Evolutionary conservation across 2,329 filamentous ascomycete species (phyloP).

Genomic region (Taxawa tesnikishii): DNA sequence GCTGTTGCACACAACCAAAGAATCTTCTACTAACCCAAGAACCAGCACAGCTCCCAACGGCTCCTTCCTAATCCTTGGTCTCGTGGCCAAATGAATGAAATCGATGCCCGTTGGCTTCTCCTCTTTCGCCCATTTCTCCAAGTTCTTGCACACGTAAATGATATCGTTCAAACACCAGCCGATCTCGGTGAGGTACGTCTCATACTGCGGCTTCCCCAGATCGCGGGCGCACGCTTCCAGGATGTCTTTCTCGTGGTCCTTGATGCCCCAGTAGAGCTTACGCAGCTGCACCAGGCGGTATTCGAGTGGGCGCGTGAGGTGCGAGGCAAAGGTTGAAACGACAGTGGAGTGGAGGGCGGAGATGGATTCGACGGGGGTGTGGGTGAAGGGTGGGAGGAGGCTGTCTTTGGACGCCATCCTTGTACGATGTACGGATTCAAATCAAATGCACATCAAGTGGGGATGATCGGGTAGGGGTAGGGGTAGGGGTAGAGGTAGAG

Average conservation of each 20-base stretch:
- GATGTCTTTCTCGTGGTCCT: constrained; percentile 63
- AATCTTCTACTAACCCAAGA: constrained; percentile 56
- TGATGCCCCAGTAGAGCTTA: constrained; percentile 86
- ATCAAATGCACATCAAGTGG: too few relatives aligned
- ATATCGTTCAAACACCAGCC: constrained; percentile 73
- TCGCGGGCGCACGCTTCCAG: constrained; percentile 66
- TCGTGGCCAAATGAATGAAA: constrained; percentile 55
- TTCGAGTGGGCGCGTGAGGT: constrained; percentile 70
- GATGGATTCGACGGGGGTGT: constrained; percentile 57
- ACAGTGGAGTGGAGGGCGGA: constrained; percentile 46
- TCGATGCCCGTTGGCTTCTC: constrained; percentile 61
- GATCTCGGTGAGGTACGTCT: constrained; percentile 63
- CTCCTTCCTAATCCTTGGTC: constrained; percentile 71
- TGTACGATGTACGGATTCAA: not conserved
- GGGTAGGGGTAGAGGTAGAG: too few relatives aligned
- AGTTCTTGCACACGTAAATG: constrained; percentile 61
- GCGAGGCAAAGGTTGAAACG: constrained; percentile 59
- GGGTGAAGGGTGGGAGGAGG: constrained; percentile 14
- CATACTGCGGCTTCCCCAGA: constrained; percentile 64
- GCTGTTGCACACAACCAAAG: too few relatives aligned
- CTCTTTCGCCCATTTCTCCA: constrained; percentile 74
- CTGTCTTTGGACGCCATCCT: constrained; percentile 2
- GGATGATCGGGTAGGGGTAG: too few relatives aligned
- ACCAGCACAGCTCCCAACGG: constrained; percentile 73
- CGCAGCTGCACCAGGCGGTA: constrained; percentile 79